phyloP scores from a whole-genome alignment of 2,329 filamentous ascomycete genomes.

The Fusarium sp. region DNA sequence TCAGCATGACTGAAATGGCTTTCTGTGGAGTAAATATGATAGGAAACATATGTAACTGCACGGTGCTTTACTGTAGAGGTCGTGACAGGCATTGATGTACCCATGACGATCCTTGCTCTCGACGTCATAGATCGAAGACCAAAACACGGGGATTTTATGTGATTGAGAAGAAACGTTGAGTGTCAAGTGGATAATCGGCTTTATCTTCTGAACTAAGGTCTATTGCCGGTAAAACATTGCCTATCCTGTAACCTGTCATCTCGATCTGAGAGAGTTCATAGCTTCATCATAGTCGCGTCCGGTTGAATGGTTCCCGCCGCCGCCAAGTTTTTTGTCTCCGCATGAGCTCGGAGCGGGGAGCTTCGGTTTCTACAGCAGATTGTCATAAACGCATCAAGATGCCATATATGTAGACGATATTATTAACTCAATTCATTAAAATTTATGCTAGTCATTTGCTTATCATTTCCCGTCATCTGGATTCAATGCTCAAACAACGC shows the following conservation, averaged over 20 bases:
- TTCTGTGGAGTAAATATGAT: neutral
- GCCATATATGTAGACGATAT: neutral
- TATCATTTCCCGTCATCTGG: neutral
- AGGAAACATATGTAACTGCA: neutral
- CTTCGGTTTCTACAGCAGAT: neutral
- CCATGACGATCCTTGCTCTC: constrained; percentile 31
- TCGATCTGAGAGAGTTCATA: constrained; percentile 18
- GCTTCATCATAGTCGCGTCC: constrained; percentile 13
- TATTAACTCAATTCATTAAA: neutral
- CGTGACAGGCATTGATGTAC: constrained; percentile 22
- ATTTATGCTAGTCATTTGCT: neutral
- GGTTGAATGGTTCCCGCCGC: constrained; percentile 31
- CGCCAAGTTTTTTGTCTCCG: constrained; percentile 16
- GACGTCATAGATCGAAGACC: constrained; percentile 29
- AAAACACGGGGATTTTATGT: neutral
- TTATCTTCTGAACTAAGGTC: constrained; percentile 6
- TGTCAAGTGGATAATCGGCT: constrained; percentile 13
- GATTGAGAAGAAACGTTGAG: neutral
- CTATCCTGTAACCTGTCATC: constrained; percentile 27
- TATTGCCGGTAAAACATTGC: constrained; percentile 14
- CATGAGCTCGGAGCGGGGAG: neutral
- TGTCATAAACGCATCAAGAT: neutral
- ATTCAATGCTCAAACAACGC: constrained; percentile 53
- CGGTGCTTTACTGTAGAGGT: neutral
- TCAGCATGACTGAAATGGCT: constrained; percentile 22